phyloP scores from a whole-genome alignment of 768 basidiomycete species.

The Tulasnella calospora region DNA sequence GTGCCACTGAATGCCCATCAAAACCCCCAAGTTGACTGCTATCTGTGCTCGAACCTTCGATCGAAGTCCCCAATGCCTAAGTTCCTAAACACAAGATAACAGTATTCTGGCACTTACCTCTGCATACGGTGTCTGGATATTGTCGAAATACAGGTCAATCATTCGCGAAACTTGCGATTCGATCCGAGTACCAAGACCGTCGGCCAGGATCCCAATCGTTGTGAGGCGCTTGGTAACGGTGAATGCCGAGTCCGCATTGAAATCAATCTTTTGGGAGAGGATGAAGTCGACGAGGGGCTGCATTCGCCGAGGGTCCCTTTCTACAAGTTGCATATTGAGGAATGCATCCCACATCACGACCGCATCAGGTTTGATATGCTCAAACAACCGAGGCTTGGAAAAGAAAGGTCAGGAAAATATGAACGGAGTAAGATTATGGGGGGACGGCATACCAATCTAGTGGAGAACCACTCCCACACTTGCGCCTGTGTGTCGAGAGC shows the following conservation, averaged over 20 bases:
- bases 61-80: neutral
- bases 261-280: slow-evolving; percentile 68
- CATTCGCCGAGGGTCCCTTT: slow-evolving; percentile 76
- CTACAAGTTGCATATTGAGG: slow-evolving; percentile 56
- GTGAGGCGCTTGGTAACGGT: slow-evolving; percentile 73
- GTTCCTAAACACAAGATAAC: neutral
- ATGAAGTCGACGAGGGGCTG: slow-evolving; percentile 72
- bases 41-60: slow-evolving; percentile 63
- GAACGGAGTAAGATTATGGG: neutral
- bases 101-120: slow-evolving; percentile 49
- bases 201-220: slow-evolving; percentile 60
- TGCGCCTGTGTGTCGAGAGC: slow-evolving; percentile 45
- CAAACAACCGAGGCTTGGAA: slow-evolving; percentile 49
- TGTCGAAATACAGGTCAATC: slow-evolving; percentile 63
- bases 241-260: slow-evolving; percentile 81
- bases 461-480: slow-evolving; percentile 69
- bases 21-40: slow-evolving; percentile 41
- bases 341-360: slow-evolving; percentile 67
- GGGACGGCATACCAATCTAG: slow-evolving; percentile 41
- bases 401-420: neutral
- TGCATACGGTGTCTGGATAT: slow-evolving; percentile 76
- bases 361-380: slow-evolving; percentile 82
- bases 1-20: slow-evolving; percentile 55
- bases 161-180: slow-evolving; percentile 63
- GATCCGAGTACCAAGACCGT: slow-evolving; percentile 61